Base-by-base conservation (phyloP, 306 rosid genomes). In the Lathyrus tuberosus region DNA sequence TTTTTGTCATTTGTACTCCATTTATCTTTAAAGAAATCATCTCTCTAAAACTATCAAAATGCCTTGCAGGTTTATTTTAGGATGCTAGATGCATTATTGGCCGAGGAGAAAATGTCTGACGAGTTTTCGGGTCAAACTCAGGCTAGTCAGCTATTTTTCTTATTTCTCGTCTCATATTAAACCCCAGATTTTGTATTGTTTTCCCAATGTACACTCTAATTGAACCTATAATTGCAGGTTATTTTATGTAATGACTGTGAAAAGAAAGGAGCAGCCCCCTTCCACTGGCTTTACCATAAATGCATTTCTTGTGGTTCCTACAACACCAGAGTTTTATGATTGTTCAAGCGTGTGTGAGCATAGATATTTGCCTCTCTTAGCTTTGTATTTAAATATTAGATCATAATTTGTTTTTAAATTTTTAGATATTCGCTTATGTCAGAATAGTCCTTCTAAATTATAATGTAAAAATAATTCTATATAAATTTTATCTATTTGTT, bases 201-300 rank as follows among this genome's bases (percentile, higher is more conserved):
- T 56, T 56, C 37, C 69, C 62, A 41, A 75, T 52, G 60, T 14
- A 75, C 26, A 11, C 49, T 22, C 35, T 33, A 61, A 62, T 68
- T 38, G 76, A 78, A 76, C 63, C 61, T 57, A 54, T 37, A 78
- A 40, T 69, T 84, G 87, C 92, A 94, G 98, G 92, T 41, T 53
- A 84, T 94, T 80, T 69, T 94, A 47, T 94, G 99, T 66, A 84
- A 88, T 72, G 99, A 87, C 73, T 94, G 99, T 74, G 96, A 80
- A 93, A 91, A 91, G 89, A 87, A 81, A 84, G 99, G 97, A 83
- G 75, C 47, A 0, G 80, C 91, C 15, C 82, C 89, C 56, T 94
- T 87, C 74, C 99, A 94, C 63, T 91, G 95, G 96, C 88, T 77
- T 74, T 80, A 89, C 86, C 97, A 84, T 79, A 91, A 91, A 84